These are phyloP conservation scores for Colletotrichum shisoi DNA, from an alignment of 2,329 filamentous ascomycete genomes.

Conservation along the genomic window DNA sequence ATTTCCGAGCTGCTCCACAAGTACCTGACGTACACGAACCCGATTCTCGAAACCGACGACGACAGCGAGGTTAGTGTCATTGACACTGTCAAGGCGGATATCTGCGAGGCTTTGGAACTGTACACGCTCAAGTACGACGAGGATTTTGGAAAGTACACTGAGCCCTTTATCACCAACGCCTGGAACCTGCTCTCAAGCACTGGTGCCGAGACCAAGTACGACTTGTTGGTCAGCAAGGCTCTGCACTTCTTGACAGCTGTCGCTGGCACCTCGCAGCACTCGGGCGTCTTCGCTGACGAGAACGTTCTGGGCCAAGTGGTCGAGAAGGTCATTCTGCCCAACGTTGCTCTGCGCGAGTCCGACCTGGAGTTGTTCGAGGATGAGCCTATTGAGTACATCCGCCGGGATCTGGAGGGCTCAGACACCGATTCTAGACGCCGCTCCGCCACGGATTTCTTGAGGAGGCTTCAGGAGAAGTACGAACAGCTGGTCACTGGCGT, in stretches of 20 bases:
- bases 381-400: constrained; percentile 97
- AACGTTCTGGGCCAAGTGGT: constrained; percentile 84
- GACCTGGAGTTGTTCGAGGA: constrained; percentile 97
- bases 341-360: constrained; percentile 88
- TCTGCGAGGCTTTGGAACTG: constrained; percentile 88
- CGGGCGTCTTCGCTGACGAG: constrained; percentile 84
- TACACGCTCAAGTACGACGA: constrained; percentile 97
- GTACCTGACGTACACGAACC: constrained; percentile 89
- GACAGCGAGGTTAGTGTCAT: constrained; percentile 86
- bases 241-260: constrained; percentile 94
- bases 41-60: constrained; percentile 82
- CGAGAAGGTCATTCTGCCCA: constrained; percentile 94
- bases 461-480: constrained; percentile 87
- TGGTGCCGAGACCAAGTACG: constrained; percentile 89
- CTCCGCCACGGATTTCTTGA: constrained; percentile 92
- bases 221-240: constrained; percentile 91
- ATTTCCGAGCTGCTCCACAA: constrained; percentile 87
- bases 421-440: constrained; percentile 92
- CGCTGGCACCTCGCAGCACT: constrained; percentile 78
- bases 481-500: constrained; percentile 84
- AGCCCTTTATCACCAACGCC: constrained; percentile 85
- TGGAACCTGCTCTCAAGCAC: constrained; percentile 91
- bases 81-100: constrained; percentile 89
- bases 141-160: constrained; percentile 81
- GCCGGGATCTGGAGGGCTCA: constrained; percentile 92